Evolutionary conservation across 2,329 filamentous ascomycete species (phyloP).

Genomic region (Fusarium sambucinum): DNA sequence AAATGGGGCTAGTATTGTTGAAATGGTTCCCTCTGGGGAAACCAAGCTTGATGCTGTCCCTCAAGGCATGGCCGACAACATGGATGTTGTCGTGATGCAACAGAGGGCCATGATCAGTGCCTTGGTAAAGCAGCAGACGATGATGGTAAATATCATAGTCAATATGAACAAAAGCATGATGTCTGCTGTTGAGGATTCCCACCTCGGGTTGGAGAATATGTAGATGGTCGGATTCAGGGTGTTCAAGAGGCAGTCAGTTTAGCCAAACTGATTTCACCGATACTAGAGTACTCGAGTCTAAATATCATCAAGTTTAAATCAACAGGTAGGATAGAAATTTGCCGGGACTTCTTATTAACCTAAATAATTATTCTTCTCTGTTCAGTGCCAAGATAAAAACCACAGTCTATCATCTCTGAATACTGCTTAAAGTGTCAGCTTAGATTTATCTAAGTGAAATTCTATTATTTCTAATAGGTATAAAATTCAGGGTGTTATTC

Average conservation of each 20-base stretch:
- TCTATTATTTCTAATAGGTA: no score
- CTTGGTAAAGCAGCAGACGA: neutral
- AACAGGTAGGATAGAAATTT: neutral
- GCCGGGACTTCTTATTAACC: neutral
- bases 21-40: neutral
- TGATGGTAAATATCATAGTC: neutral
- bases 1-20: neutral
- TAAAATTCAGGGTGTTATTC: neutral
- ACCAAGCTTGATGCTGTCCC: neutral
- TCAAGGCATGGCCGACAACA: neutral
- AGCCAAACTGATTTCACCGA: neutral
- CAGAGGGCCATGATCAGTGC: neutral
- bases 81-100: neutral
- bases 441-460: neutral
- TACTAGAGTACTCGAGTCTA: neutral
- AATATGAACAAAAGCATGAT: neutral
- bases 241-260: no score
- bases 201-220: neutral
- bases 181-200: neutral
- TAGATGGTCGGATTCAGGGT: neutral
- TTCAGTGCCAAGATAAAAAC: neutral
- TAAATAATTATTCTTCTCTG: no score
- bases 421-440: neutral
- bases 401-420: neutral
- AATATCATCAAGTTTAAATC: no score